These are phyloP conservation scores for Fraxinus floribunda DNA, from an alignment of 305 asterid genomes.

Conservation along the genomic window DNA sequence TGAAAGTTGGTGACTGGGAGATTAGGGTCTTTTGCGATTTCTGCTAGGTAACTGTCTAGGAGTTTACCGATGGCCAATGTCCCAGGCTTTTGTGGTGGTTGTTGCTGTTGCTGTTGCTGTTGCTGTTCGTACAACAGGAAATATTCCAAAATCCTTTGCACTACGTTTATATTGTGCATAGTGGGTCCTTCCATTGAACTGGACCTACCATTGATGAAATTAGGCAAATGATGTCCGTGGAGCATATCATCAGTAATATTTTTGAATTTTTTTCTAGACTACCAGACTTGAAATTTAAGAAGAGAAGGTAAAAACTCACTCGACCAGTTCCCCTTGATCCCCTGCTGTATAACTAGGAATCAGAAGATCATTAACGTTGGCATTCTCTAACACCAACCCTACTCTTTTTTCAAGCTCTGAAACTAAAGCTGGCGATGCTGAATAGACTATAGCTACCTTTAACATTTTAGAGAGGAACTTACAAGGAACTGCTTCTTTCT, in stretches of 20 bases:
- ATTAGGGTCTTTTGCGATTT: conserved; percentile 69
- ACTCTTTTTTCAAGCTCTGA: conserved; percentile 81
- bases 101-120: conserved; percentile 40
- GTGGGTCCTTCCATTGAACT: conserved; percentile 57
- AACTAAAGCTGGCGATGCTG: conserved; percentile 67
- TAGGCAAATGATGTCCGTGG: conserved; percentile 13
- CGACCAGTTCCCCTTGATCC: conserved; percentile 47
- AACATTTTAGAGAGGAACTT: conserved; percentile 64
- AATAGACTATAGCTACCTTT: conserved; percentile 59
- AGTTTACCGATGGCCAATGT: conserved; percentile 61
- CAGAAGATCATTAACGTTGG: conserved; percentile 36
- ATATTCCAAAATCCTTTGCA: conserved; percentile 77
- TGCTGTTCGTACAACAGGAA: conserved; percentile 57
- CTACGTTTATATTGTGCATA: conserved; percentile 57
- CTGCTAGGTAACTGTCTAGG: conserved; percentile 72
- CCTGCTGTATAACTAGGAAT: conserved; percentile 31
- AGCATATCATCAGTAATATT: conserved; percentile 8
- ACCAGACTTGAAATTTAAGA: conserved; percentile 11
- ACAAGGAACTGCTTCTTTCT: conserved; percentile 66
- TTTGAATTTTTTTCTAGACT: neutral
- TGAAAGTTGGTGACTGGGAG: conserved; percentile 61
- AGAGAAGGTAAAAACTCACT: conserved; percentile 41
- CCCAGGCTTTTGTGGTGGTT: conserved; percentile 32
- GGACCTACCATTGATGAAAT: conserved; percentile 20
- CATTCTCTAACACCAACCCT: conserved; percentile 62